A percentile compares a stretch with the other conserved stretches of the same genome.
These are phyloP conservation scores for Ormosia emarginata DNA, from an alignment of 306 rosid genomes.

Conservation along the genomic window DNA sequence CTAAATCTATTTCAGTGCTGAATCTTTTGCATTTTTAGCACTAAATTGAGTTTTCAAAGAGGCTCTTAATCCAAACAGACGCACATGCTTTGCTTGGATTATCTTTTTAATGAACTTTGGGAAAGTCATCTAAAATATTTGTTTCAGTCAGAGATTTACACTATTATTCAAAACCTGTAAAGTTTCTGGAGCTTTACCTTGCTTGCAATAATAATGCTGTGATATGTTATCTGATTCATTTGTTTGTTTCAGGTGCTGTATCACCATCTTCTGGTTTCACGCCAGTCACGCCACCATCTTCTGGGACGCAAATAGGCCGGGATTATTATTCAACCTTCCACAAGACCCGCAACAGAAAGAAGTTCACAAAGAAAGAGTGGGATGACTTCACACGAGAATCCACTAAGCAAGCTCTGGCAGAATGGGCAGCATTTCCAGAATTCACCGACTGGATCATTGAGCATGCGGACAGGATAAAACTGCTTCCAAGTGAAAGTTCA, in stretches of 20 bases:
- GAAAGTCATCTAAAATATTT: not conserved
- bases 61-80: not conserved
- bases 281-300: conserved; percentile 35
- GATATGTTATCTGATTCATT: not conserved
- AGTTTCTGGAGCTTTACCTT: no score
- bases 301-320: conserved; percentile 17
- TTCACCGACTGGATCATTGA: conserved; percentile 75
- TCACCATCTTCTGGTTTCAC: conserved; percentile 35
- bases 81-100: not conserved
- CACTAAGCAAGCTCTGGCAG: conserved; percentile 66
- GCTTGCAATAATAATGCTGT: no score
- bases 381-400: conserved; percentile 72
- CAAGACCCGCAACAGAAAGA: conserved; percentile 53
- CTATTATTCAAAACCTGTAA: not conserved
- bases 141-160: not conserved
- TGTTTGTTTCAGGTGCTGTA: conserved; percentile 45
- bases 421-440: conserved; percentile 81
- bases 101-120: not conserved
- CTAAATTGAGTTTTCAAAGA: not conserved
- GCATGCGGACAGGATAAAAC: conserved; percentile 64
- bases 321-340: conserved; percentile 78
- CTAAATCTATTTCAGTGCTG: not conserved
- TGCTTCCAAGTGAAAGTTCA: conserved; percentile 63
- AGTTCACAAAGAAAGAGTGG: conserved; percentile 75
- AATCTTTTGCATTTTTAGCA: not conserved